Base-by-base conservation (phyloP, 257 asterid species). In the Eucommia ulmoides region DNA sequence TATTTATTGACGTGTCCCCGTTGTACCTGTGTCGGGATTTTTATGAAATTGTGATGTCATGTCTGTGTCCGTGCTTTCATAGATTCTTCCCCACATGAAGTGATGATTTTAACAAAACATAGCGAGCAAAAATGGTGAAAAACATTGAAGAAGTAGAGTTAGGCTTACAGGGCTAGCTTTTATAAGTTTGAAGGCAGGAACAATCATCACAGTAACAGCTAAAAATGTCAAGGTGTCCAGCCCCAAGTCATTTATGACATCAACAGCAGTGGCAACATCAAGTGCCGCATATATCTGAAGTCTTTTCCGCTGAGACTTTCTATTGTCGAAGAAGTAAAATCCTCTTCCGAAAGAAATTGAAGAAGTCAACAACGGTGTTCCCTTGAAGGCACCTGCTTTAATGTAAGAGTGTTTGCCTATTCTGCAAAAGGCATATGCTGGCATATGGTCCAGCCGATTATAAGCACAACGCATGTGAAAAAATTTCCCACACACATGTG, bases 141-240 rank as follows among this genome's bases (percentile, higher is more conserved):
- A 38, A 38, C 7, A 6, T 3, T 3, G 16, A 1, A 42, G 15
- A 16, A 1, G n/a, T 21, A 44, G 7, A 38, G 20, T 12, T 42
- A 22, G 61, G 74, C 94, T 80, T 78, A 91, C 98, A 41, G 98
- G 96, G 77, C 98, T 91, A 57, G 98, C 88, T 83, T 78, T 85
- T 61, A 91, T 75, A 71, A 9, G 61, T 67, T 63, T 86, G 72
- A 91, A 86, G 68, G 77, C 93, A 54, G 98, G 98, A 74, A 91
- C 91, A 70, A 91, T 81, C 70, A 86, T 41, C 35, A 91, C 98
- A 54, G 96, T 91, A 23, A 91, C 98, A 26, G 60, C 93, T 74
- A 91, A 71, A 78, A 91, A 86, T 38, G 98, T 91, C 51, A 91
- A 66, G 17, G 98, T 83, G 72, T 91, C 98, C 68, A 82, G 24